Base-by-base conservation (phyloP, 2,329 filamentous ascomycete species). In the Beauveria sp. region DNA sequence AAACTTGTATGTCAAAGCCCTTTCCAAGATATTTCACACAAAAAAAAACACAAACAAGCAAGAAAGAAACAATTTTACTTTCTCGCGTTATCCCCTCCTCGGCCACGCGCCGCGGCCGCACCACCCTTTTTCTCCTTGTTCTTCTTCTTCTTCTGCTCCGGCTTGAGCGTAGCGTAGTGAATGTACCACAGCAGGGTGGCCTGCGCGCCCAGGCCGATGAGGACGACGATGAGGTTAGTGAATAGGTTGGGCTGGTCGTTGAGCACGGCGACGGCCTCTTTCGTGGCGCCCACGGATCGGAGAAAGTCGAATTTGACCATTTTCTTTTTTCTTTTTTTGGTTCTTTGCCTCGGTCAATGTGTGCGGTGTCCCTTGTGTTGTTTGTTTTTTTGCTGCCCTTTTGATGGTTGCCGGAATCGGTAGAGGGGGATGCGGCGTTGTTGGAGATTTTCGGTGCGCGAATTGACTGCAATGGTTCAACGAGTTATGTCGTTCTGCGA, bases 201-300 rank as follows among this genome's bases (percentile, higher is more conserved):
- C 66, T 85, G 75, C 9, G 79, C 69, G 64, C 75, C 76, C 56
- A 85, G 67, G 63, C 73, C 74, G 68, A 83, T 68, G 61, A 86
- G 75, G 63, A 83, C 81, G 69, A 84, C 71, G 65, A 86, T 65
- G 63, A 86, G 79, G 65, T 81, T 80, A 65, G 77, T 82, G 74
- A 86, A 85, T 60, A 86, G 75, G 64, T 80, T 74, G 24, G 83
- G 83, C 72, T 86, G 83, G 68, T 86, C 82, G 74, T 86, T 85
- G 70, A 86, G 76, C 59, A 80, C 79, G 65, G 81, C 82, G 67
- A 86, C 81, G 66, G 83, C 83, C 70, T 84, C 74, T 42, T 77
- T 75, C 20, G 83, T 85, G 54, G 83, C 83, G 71, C 83, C 83
- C 67, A 86, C 79, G 63, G 74, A 78, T 67, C 69, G 69, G 66